phyloP scores from a whole-genome alignment of 129 eudicot species.

The Cynara cardunculus region DNA sequence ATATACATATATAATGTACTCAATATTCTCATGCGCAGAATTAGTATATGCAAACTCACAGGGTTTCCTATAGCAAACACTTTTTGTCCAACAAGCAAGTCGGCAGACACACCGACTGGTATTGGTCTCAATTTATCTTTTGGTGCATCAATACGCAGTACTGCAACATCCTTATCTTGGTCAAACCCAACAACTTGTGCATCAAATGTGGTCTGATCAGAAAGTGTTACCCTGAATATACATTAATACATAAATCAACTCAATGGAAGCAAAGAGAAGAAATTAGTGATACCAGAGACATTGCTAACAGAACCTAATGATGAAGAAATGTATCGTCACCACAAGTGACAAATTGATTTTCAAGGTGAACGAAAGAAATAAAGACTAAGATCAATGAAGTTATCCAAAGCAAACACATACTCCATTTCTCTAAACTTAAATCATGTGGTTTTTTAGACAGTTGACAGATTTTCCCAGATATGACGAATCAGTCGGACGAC shows the following conservation, averaged over 20 bases:
- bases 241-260: constrained; percentile 8
- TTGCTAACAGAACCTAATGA: constrained; percentile 2
- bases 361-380: not conserved
- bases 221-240: constrained; percentile 80
- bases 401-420: not conserved
- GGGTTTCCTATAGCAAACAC: constrained; percentile 97
- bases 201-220: constrained; percentile 86
- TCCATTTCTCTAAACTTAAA: not conserved
- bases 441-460: not conserved
- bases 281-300: not conserved
- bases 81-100: constrained; percentile 98
- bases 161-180: constrained; percentile 97
- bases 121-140: constrained; percentile 85
- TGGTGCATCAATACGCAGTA: constrained; percentile 63
- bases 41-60: constrained; percentile 41
- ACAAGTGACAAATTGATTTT: not conserved
- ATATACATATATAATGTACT: not conserved
- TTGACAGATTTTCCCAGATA: not conserved
- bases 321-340: not conserved
- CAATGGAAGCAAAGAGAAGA: constrained; percentile 3
- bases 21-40: not conserved
- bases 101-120: constrained; percentile 87
- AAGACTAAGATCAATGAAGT: not conserved
- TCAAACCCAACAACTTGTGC: constrained; percentile 94
- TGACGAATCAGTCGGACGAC: not conserved